Evolutionary conservation across 1,284 basidiomycete species (phyloP), one percentile per base, ranked within the genome.

Genomic region (Neolentinus lepideus): DNA sequence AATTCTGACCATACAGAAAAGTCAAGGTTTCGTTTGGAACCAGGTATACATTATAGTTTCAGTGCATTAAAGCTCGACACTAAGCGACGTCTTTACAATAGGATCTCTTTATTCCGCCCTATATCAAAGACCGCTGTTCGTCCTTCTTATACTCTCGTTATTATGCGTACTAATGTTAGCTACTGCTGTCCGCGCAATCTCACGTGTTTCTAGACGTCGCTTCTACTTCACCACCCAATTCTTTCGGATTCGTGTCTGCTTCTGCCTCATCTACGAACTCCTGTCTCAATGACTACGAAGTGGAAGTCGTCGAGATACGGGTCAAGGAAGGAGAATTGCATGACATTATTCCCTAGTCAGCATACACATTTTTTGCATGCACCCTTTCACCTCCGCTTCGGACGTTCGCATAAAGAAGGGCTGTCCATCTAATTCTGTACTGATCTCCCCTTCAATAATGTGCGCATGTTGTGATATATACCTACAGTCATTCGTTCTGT

Each of bases 1-100:
- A 45, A 91, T 91, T 67, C 67, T 91, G 67, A 91, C 89, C 48
- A 91, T 91, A 57, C 88, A 90, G 67, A 77, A 79, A 66, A 90
- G 88, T 62, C 87, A 91, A 69, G 88, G 88, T n/a, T 91, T 91
- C 61, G 88, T 91, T 2, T 91, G 88, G 88, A 91, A 91, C 64
- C 88, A 91, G 78, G 88, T 88, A 58, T 50, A 79, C 51, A 21
- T 57, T 25, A 36, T 31, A 43, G 35, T 52, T 25, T 54, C 54
- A 56, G 36, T 60, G 51, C 54, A 56, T 33, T 33, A 16, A 21
- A 53, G 21, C 45, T 24, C 51, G 51, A 55, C 51, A 56, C 16
- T 43, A 16, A n/a, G 6, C 38, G n/a, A 31, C 12, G 29, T 31
- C 52, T 14, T 56, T 19, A 27, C 38, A n/a, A 51, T 43, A 90